Evolutionary conservation across 306 rosid genomes (phyloP).

Genomic region (Citrullus amarus): DNA sequence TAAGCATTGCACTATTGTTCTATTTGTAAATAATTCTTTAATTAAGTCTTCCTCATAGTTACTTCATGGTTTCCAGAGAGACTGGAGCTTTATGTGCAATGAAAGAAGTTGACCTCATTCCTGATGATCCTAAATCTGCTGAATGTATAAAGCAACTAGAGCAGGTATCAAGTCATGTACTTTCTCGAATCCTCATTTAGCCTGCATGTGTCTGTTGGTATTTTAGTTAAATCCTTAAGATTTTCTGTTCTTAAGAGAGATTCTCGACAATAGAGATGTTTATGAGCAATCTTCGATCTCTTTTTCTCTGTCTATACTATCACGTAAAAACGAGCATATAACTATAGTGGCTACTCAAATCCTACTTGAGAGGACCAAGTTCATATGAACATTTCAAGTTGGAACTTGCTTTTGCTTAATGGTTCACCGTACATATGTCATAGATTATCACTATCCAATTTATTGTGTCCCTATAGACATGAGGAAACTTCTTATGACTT

Average conservation of each 20-base stretch:
- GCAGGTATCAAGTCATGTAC: constrained; percentile 39
- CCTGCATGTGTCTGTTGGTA: background rate
- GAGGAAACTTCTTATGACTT: background rate
- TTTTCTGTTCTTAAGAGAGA: background rate
- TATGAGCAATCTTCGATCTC: background rate
- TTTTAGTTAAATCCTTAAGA: background rate
- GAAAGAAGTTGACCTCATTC: constrained; percentile 93
- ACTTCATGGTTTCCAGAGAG: constrained; percentile 32
- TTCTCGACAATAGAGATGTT: background rate
- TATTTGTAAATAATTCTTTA: constrained; percentile 12
- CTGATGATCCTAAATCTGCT: constrained; percentile 79
- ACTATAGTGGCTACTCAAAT: background rate
- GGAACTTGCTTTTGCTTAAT: background rate
- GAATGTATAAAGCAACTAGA: constrained; percentile 77
- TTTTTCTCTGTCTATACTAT: background rate
- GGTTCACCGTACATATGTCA: background rate
- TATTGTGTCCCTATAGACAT: background rate
- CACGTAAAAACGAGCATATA: background rate
- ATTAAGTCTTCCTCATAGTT: constrained; percentile 2
- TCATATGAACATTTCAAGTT: too few species aligned
- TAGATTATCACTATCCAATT: background rate
- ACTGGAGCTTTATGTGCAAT: constrained; percentile 94
- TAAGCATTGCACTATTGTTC: constrained; percentile 5
- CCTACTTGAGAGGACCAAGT: background rate
- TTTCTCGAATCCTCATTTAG: background rate